Conservation (phyloP, 176 grass and related monocot genomes). For the Lolium rigidum region DNA sequence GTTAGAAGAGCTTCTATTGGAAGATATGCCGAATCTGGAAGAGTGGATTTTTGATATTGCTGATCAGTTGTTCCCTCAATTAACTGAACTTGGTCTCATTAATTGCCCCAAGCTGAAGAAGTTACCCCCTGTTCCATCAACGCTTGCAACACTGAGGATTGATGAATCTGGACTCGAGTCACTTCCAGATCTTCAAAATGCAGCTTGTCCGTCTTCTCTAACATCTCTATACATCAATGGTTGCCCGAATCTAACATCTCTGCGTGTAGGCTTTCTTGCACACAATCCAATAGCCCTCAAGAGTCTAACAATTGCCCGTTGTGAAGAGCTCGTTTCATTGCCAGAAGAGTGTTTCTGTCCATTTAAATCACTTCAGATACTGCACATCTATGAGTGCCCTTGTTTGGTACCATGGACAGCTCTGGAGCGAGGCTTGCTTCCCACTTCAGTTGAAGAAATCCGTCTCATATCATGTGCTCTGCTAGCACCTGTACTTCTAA, state of each 20-base stretch:
- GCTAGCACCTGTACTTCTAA: slow-evolving; percentile 54
- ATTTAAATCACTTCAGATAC: slow-evolving; percentile 57
- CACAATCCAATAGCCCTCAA: slow-evolving; percentile 45
- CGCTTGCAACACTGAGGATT: slow-evolving; percentile 57
- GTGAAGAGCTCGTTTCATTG: slow-evolving; percentile 61
- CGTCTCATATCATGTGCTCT: slow-evolving; percentile 55
- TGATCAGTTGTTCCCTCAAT: slow-evolving; percentile 56
- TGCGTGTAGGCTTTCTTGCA: slow-evolving; percentile 57
- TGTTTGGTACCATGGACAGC: slow-evolving; percentile 60
- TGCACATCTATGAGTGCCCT: slow-evolving; percentile 68
- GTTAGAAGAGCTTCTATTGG: slow-evolving; percentile 64
- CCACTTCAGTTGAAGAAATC: slow-evolving; percentile 62
- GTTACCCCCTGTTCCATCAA: slow-evolving; percentile 66
- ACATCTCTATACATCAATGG: slow-evolving; percentile 65
- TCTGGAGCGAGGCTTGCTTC: slow-evolving; percentile 62
- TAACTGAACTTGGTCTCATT: slow-evolving; percentile 60
- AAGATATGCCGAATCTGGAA: slow-evolving; percentile 69
- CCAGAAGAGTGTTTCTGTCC: slow-evolving; percentile 64
- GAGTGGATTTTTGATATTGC: slow-evolving; percentile 57
- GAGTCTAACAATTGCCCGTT: slow-evolving; percentile 61
- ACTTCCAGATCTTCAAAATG: slow-evolving; percentile 58
- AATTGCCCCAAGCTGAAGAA: slow-evolving; percentile 61
- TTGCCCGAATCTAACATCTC: slow-evolving; percentile 60
- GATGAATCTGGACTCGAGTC: slow-evolving; percentile 57
- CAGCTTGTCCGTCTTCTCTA: slow-evolving; percentile 48